Base-by-base conservation (phyloP, 345 rosid species). In the Camelina sativa region DNA sequence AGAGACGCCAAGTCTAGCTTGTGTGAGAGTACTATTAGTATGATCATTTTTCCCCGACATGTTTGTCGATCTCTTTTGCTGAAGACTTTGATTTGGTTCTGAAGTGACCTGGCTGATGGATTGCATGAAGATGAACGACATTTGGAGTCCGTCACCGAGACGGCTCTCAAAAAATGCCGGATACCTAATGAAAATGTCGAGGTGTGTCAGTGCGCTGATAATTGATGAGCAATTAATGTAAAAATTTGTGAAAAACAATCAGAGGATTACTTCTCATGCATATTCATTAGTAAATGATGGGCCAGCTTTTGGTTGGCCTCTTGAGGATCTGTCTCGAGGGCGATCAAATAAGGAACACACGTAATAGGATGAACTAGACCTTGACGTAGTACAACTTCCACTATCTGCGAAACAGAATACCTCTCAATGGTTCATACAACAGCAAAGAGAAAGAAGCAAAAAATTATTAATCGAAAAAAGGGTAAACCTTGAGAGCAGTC, bases 311-410 rank as follows among this genome's bases (percentile, higher is more conserved):
- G 91, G 85, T 96, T 96, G 60, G 78, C 83, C 77, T 96, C 99
- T 69, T 75, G 88, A 59, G 95, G 99, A 88, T 96, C 99, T 53
- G 97, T 87, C 86, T 96, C 99, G 38, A 96, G 96, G 62, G 99
- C 99, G 84, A 96, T 92, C 79, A 96, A 88, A 83, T 91, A 84
- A 17, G 99, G 98, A 76, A 96, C 99, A 80, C 98, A 96, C 38
- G 98, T 96, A 60, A 96, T 96, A 74, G 99, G 98, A 85, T 96
- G 99, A 73, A 96, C 98, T 75, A 96, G 97, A 79, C 99, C 99
- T 82, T 96, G 99, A 38, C 97, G 97, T 55, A 96, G 85, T 60
- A 89, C 99, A 43, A 96, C 82, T 83, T 96, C 99, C 80, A 96
- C 98, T 75, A 96, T 96, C 99, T 96, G 91, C 87, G 77, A 12